Percentiles rank a stretch among this genome's conserved stretches.
phyloP scores from a whole-genome alignment of 495 filamentous ascomycete species.

The Neurospora pannonica region DNA sequence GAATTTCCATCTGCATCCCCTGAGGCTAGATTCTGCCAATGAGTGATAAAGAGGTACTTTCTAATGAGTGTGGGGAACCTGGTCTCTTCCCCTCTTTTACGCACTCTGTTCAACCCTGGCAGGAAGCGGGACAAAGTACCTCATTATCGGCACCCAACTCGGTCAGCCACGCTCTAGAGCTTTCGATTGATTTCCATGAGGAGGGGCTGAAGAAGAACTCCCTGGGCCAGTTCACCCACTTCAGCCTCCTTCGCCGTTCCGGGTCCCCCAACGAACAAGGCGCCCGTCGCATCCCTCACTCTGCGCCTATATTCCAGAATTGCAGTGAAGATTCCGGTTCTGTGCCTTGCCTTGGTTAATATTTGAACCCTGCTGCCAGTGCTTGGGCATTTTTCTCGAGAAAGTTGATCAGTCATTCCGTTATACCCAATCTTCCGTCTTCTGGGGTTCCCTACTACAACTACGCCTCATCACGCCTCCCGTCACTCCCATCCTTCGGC shows the following conservation, averaged over 20 bases:
- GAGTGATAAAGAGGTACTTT: slow-evolving; percentile 9
- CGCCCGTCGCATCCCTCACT: background rate
- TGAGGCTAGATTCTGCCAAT: background rate
- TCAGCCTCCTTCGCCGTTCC: background rate
- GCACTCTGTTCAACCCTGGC: background rate
- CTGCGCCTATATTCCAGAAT: background rate
- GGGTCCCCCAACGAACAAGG: background rate
- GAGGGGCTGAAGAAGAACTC: slow-evolving; percentile 21
- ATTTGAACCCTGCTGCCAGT: background rate
- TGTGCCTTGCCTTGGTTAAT: background rate
- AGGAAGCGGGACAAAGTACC: slow-evolving; percentile 3
- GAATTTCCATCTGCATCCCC: slow-evolving; percentile 12
- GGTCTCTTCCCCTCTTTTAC: background rate
- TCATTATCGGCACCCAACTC: slow-evolving; percentile 9
- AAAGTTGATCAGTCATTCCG: background rate
- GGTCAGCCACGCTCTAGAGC: slow-evolving; percentile 27
- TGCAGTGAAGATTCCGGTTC: background rate
- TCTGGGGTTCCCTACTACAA: background rate
- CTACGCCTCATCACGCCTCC: background rate
- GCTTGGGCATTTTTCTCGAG: background rate
- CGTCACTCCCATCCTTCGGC: background rate
- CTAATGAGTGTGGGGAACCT: background rate
- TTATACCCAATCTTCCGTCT: background rate
- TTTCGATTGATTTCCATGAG: slow-evolving; percentile 30
- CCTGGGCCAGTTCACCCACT: background rate